A percentile compares a stretch with the other conserved stretches of the same genome.
Conservation (phyloP, 2,329 filamentous ascomycete species). For the Epichloe aotearoae region DNA sequence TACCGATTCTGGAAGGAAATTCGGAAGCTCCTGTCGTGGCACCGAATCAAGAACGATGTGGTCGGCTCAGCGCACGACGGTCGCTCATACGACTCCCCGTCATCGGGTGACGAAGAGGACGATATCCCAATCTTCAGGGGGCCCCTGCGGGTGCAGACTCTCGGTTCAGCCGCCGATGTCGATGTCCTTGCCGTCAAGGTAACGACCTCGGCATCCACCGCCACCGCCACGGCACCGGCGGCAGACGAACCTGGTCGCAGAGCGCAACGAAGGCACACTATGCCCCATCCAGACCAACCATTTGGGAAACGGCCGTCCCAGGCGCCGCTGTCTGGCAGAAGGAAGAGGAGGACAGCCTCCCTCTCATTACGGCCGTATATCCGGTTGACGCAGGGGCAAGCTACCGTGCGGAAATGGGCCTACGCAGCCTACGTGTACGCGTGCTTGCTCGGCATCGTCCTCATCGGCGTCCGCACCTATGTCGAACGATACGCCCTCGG, state of each 20-base stretch:
- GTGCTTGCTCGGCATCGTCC: slow-evolving; percentile 49
- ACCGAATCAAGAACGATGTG: slow-evolving; percentile 30
- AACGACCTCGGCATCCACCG: not conserved
- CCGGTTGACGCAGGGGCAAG: slow-evolving; percentile 67
- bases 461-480: slow-evolving; percentile 58
- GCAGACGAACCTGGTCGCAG: slow-evolving; percentile 4
- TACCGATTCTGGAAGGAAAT: slow-evolving; percentile 24
- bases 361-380: slow-evolving; percentile 60
- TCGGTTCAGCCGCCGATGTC: slow-evolving; percentile 11
- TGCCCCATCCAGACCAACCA: slow-evolving; percentile 29
- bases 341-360: slow-evolving; percentile 51
- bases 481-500: slow-evolving; percentile 54
- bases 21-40: slow-evolving; percentile 30
- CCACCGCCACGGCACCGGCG: not conserved
- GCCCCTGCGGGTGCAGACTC: slow-evolving; percentile 17
- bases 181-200: not conserved
- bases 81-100: slow-evolving; percentile 17
- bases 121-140: slow-evolving; percentile 9
- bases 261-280: slow-evolving; percentile 35
- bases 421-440: slow-evolving; percentile 72
- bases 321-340: slow-evolving; percentile 51
- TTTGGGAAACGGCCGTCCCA: slow-evolving; percentile 29
- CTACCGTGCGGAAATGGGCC: slow-evolving; percentile 62
- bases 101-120: slow-evolving; percentile 21
- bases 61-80: slow-evolving; percentile 19